A percentile compares a stretch with the other conserved stretches of the same genome.
These are phyloP conservation scores for Tripidium arundinaceum DNA, from an alignment of 202 grass and related monocot genomes.

Conservation along the genomic window DNA sequence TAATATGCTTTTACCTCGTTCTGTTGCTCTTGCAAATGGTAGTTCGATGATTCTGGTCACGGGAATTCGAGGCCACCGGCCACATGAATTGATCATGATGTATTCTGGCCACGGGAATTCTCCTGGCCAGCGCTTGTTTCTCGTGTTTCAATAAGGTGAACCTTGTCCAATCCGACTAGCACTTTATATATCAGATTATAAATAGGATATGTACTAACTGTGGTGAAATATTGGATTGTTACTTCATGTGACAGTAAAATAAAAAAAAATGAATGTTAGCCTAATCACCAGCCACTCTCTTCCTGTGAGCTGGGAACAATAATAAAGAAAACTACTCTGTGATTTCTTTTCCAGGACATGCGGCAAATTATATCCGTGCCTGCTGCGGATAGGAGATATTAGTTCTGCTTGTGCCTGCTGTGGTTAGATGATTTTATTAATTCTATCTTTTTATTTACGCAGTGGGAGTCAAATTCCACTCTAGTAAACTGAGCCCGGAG, in stretches of 20 bases:
- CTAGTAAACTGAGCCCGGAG: constrained; percentile 29
- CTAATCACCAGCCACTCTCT: background rate
- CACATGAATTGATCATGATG: background rate
- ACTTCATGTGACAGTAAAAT: background rate
- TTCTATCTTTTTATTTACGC: constrained; percentile 25
- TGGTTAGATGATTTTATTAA: background rate
- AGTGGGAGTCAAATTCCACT: constrained; percentile 60
- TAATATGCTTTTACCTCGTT: background rate
- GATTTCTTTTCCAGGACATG: background rate
- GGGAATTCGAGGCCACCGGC: too few species aligned
- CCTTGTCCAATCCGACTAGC: background rate
- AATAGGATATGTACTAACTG: background rate
- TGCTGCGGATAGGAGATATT: too few species aligned
- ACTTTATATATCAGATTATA: background rate
- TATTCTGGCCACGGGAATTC: background rate
- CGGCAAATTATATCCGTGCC: background rate
- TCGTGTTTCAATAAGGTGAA: background rate
- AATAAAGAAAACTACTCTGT: background rate
- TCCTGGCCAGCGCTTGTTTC: background rate
- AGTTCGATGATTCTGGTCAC: background rate
- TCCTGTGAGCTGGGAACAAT: background rate
- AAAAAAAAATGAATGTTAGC: background rate
- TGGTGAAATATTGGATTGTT: background rate
- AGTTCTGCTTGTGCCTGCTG: background rate
- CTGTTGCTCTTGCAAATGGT: too few species aligned